phyloP scores from a whole-genome alignment of 257 asterid genomes.

The Galeopsis tetrahit region DNA sequence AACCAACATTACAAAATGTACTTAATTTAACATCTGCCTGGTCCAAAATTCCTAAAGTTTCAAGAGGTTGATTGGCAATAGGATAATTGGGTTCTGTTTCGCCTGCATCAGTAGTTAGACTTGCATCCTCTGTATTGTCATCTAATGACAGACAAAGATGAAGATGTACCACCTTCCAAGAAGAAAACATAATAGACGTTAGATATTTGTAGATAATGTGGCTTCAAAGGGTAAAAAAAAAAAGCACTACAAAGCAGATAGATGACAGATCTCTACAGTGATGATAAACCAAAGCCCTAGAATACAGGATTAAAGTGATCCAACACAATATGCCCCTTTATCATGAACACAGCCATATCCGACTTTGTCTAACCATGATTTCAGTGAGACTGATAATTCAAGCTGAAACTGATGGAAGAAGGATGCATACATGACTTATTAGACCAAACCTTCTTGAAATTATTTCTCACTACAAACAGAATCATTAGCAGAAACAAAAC shows the following conservation, averaged over 20 bases:
- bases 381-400: slow-evolving; percentile 14
- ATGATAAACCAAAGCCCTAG: slow-evolving; percentile 32
- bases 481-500: slow-evolving; percentile 3
- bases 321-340: slow-evolving; percentile 25
- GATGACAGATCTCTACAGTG: neutral
- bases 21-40: slow-evolving; percentile 38
- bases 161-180: slow-evolving; percentile 57
- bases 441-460: neutral
- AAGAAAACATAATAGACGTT: slow-evolving; percentile 30
- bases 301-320: neutral
- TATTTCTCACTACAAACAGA: neutral
- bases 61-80: slow-evolving; percentile 36
- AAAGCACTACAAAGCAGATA: neutral
- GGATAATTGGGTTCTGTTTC: slow-evolving; percentile 40
- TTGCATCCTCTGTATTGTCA: slow-evolving; percentile 45
- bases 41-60: slow-evolving; percentile 37
- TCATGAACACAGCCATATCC: slow-evolving; percentile 14
- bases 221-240: slow-evolving; percentile 24
- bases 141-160: slow-evolving; percentile 65
- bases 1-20: slow-evolving; percentile 28
- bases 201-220: slow-evolving; percentile 30
- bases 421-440: neutral
- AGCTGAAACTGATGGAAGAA: slow-evolving; percentile 22
- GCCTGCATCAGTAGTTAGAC: slow-evolving; percentile 38
- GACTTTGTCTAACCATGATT: neutral